Conservation (phyloP, 495 filamentous ascomycete species). For the Penicillium mononematosum region DNA sequence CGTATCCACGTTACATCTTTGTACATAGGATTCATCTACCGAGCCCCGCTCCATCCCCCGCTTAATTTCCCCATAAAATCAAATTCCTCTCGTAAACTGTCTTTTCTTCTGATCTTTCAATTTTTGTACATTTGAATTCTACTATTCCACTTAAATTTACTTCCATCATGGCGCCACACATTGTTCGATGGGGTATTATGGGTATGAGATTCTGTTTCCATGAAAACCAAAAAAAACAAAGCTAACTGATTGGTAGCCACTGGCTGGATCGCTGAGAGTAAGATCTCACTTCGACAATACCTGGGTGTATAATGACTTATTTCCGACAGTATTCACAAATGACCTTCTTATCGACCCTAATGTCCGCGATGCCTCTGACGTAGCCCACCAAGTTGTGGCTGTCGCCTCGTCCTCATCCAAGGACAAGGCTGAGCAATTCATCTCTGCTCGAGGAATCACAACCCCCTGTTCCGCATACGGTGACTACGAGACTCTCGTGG, state of each 20-base stretch:
- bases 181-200: constrained; percentile 76
- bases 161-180: constrained; percentile 46
- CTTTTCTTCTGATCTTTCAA: background rate
- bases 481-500: constrained; percentile 75
- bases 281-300: constrained; percentile 17
- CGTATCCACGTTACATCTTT: too few relatives aligned
- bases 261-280: constrained; percentile 74
- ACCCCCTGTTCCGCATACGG: constrained; percentile 70
- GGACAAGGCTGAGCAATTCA: constrained; percentile 68
- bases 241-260: constrained; percentile 54
- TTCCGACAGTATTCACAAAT: constrained; percentile 64
- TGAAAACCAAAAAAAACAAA: constrained; percentile 1
- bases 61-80: constrained; percentile 13
- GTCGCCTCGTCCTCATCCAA: constrained; percentile 77
- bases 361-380: constrained; percentile 66
- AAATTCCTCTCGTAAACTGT: constrained; percentile 6
- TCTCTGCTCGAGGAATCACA: constrained; percentile 63
- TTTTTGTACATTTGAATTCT: background rate
- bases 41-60: constrained; percentile 35
- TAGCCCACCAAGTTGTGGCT: constrained; percentile 75
- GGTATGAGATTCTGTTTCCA: constrained; percentile 36
- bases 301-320: constrained; percentile 4
- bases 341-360: constrained; percentile 81
- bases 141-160: background rate
- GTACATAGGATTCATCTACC: constrained; percentile 5